Evolutionary conservation across 345 rosid genomes (phyloP), one percentile per base, ranked within the genome.

Genomic region (Raphanus sativus): DNA sequence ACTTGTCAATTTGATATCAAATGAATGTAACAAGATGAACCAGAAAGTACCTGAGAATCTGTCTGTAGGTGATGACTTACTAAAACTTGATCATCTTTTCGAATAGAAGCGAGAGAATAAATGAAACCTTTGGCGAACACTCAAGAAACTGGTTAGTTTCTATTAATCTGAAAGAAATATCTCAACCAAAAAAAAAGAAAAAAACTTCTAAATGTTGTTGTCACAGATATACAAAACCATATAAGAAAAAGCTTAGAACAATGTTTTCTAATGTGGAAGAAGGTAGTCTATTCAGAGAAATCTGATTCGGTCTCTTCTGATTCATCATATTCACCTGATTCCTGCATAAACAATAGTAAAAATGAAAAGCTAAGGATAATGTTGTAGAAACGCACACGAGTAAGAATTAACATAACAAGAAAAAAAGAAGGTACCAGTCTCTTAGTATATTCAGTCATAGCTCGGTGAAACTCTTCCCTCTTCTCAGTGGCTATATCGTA

Each of bases 401-500:
- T 21, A 21, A 21, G 21, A 21, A 21, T 21, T 21, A 21, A 21
- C 0, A 21, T 21, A 21, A 21, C 21, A 21, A 21, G 0, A 21
- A 26, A 71, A 62, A 16, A 40, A 26, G 17, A 21, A 15, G 3
- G 6, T 40, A 90, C 97, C 97, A 85, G 83, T 75, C 86, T 86
- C 83, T 86, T 92, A 38, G 83, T 81, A 65, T 90, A 92, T 50
- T 86, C 92, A 24, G 88, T 84, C 88, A 84, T 88, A 78, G 86
- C 86, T 75, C 80, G 80, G 71, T 94, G 97, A 76, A 94, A 94
- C 80, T 90, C 97, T 52, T 92, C 92, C 73, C 97, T 88, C 77
- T 90, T 94, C 82, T 82, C 90, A 1, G 90, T 90, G 68, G 98
- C 98, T 30, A 90, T 83, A 77, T 94, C 98, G 77, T 94, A 94